phyloP scores from a whole-genome alignment of 2,329 filamentous ascomycete species.

The Niveomyces coronatus region DNA sequence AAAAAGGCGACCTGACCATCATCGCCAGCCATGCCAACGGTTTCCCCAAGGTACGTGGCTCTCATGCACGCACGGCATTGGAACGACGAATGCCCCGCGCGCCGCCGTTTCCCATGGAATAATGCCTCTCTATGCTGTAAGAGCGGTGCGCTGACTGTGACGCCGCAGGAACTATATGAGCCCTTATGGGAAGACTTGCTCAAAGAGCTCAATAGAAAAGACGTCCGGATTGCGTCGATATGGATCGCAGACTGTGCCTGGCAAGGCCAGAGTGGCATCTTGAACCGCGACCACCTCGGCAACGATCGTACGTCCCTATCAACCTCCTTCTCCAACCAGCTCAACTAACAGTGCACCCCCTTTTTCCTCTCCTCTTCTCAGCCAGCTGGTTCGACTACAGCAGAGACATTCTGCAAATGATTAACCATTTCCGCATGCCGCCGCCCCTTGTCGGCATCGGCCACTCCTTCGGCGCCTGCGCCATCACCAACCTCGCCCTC shows the following conservation, averaged over 20 bases:
- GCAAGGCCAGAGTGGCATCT: conserved; percentile 66
- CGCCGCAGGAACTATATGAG: conserved; percentile 71
- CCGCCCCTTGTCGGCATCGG: conserved; percentile 76
- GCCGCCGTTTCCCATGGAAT: too few relatives aligned
- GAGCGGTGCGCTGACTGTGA: too few relatives aligned
- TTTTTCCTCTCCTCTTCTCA: too few relatives aligned
- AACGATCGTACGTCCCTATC: conserved; percentile 60
- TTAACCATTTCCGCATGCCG: conserved; percentile 73
- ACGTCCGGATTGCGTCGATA: conserved; percentile 66
- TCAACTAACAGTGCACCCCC: too few relatives aligned
- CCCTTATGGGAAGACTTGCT: conserved; percentile 81
- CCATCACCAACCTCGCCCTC: conserved; percentile 60
- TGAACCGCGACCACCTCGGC: conserved; percentile 68
- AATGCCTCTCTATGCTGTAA: too few relatives aligned
- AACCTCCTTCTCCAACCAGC: not conserved
- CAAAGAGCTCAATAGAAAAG: conserved; percentile 41
- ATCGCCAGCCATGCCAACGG: conserved; percentile 85
- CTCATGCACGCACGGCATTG: too few relatives aligned
- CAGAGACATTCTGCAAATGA: conserved; percentile 73
- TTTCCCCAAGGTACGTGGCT: conserved; percentile 63
- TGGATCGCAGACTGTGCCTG: conserved; percentile 88
- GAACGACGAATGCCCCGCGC: too few relatives aligned
- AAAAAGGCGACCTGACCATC: conserved; percentile 71
- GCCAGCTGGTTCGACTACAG: conserved; percentile 80
- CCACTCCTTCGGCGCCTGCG: conserved; percentile 77